Conservation (phyloP, 306 rosid genomes). For the Abrus precatorius region DNA sequence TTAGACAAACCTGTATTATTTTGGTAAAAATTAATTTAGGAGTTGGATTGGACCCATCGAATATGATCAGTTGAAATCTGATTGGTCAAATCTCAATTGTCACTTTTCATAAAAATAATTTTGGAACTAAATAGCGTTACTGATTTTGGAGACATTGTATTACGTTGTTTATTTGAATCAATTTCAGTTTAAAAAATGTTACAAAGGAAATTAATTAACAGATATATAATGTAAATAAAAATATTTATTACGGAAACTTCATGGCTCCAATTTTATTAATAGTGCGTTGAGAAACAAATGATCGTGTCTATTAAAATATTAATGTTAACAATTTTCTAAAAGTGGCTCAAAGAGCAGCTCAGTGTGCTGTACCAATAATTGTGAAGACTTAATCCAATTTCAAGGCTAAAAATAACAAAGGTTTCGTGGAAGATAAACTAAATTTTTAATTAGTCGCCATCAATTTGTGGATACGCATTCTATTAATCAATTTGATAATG, state of each 20-base stretch:
- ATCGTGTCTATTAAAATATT: background rate
- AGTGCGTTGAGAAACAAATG: background rate
- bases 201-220: background rate
- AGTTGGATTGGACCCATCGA: no score
- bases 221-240: no score
- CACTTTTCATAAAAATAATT: no score
- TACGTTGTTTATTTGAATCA: background rate
- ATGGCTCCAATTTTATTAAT: background rate
- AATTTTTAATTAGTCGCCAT: conserved; percentile 8
- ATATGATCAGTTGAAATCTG: no score
- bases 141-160: background rate
- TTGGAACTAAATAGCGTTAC: background rate
- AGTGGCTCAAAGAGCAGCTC: background rate
- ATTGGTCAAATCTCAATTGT: no score
- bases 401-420: background rate
- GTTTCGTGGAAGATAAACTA: conserved; percentile 44
- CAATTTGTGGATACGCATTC: conserved; percentile 34
- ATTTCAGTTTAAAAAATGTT: background rate
- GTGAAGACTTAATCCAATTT: background rate
- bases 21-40: no score
- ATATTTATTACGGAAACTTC: no score
- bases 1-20: no score
- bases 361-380: background rate
- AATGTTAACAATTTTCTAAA: background rate
- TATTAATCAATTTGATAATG: conserved; percentile 19